Base-by-base conservation (phyloP, 441 rosid genomes). In the Adansonia madagascariensis region DNA sequence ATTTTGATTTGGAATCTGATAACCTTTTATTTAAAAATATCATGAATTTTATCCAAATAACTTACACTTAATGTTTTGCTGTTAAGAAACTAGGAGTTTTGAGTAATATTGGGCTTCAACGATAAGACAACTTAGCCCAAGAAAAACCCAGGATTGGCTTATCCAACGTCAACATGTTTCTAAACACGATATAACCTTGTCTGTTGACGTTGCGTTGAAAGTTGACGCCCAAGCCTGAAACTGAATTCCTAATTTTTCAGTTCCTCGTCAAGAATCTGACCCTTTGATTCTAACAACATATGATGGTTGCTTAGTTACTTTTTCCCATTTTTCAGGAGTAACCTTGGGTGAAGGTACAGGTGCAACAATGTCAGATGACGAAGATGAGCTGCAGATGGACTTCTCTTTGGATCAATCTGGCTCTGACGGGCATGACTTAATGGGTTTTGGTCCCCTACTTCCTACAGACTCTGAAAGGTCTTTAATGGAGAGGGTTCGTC, bases 381-480 rank as follows among this genome's bases (percentile, higher is more conserved):
- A 95, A 74, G 98, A 93, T 35, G 98, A 93, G 15, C 69, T 90
- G 71, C 96, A 82, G 27, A 92, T 92, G 93, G 99, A 92, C 75
- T 93, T 90, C 82, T 86, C 92, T 1, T 56, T 89, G 70, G 97
- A 95, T 71, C 96, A 88, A 81, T 86, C 95, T 0, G 85, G 80
- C 46, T 71, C 79, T 22, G 98, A 93, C 35, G 86, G 82, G 14
- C 92, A 90, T 53, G 99, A 95, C 76, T 79, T 92, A 81, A 91
- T 90, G 80, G 99, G 99, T 31, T 89, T 95, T 75, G 99, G 99
- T 63, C 98, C 99, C 10, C 84, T 93, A 31, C 91, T 95, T 71
- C 99, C 98, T 6, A 91, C 99, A 3, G 99, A 95, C 76, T 93
- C 97, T 0, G 99, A 95, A 85, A 88, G 99, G 80, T 90, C 99